Percentiles rank a stretch among this genome's conserved stretches.
Evolutionary conservation across 331 rosid species (phyloP).

Genomic region (Arachis monticola): DNA sequence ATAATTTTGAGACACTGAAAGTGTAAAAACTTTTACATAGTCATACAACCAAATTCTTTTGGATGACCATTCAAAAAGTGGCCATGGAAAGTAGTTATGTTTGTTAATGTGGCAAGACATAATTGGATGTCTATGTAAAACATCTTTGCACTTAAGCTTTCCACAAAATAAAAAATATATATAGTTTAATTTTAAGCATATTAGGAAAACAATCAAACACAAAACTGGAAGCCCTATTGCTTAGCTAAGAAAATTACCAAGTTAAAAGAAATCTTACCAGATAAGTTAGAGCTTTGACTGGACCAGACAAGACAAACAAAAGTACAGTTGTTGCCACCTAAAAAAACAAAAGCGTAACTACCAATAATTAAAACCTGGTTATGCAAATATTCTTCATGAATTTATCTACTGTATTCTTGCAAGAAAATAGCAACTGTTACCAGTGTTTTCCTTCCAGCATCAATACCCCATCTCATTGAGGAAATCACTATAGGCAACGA

Average conservation of each 20-base stretch:
- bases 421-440: conserved; percentile 50
- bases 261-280: conserved; percentile 64
- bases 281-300: conserved; percentile 86
- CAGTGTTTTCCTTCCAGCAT: conserved; percentile 97
- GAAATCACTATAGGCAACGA: conserved; percentile 89
- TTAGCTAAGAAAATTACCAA: conserved; percentile 11
- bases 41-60: too few relatives aligned
- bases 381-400: conserved; percentile 26
- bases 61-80: too few relatives aligned
- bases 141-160: too few relatives aligned
- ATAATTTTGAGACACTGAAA: too few relatives aligned
- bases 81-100: too few relatives aligned
- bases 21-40: too few relatives aligned
- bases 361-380: conserved; percentile 26
- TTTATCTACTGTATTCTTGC: conserved; percentile 6
- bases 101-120: too few relatives aligned
- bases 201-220: conserved; percentile 20
- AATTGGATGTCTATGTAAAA: too few relatives aligned
- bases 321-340: conserved; percentile 93
- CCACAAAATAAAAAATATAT: neutral
- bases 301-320: conserved; percentile 88
- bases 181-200: neutral
- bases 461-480: conserved; percentile 97
- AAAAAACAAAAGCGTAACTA: conserved; percentile 41
- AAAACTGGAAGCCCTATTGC: neutral